Conservation (phyloP, 345 rosid species). For the Luvunga scandens region DNA sequence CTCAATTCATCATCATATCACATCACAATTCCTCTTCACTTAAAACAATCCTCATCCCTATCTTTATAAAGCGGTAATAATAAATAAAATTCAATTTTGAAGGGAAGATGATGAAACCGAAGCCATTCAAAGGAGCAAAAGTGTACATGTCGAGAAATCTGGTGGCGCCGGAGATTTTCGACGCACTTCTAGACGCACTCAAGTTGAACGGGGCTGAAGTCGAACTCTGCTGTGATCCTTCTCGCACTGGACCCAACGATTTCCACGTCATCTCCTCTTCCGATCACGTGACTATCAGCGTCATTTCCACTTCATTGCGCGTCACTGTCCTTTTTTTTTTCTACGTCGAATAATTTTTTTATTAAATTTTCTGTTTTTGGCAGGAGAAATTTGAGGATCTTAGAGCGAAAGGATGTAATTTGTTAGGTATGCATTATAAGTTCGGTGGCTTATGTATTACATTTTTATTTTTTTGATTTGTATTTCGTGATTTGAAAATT, state of each 20-base stretch:
- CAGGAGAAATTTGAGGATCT: slow-evolving; percentile 95
- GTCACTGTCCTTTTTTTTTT: not conserved
- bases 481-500: not conserved
- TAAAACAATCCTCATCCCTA: no score
- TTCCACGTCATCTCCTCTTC: slow-evolving; percentile 83
- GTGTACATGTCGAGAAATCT: slow-evolving; percentile 87
- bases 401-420: slow-evolving; percentile 72
- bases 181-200: slow-evolving; percentile 79
- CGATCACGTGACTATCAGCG: slow-evolving; percentile 46
- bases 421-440: slow-evolving; percentile 49
- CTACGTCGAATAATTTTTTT: not conserved
- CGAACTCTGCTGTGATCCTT: slow-evolving; percentile 89
- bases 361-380: not conserved
- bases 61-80: no score
- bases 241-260: slow-evolving; percentile 66
- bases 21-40: not conserved
- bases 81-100: no score
- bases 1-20: no score
- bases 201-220: slow-evolving; percentile 81
- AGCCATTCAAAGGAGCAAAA: slow-evolving; percentile 61
- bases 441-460: not conserved
- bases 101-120: slow-evolving; percentile 48
- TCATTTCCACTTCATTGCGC: slow-evolving; percentile 12
- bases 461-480: not conserved
- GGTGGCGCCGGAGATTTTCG: slow-evolving; percentile 85